These are phyloP conservation scores for Dactylonectria macrodidyma DNA, from an alignment of 2,329 filamentous ascomycete species.

Conservation along the genomic window DNA sequence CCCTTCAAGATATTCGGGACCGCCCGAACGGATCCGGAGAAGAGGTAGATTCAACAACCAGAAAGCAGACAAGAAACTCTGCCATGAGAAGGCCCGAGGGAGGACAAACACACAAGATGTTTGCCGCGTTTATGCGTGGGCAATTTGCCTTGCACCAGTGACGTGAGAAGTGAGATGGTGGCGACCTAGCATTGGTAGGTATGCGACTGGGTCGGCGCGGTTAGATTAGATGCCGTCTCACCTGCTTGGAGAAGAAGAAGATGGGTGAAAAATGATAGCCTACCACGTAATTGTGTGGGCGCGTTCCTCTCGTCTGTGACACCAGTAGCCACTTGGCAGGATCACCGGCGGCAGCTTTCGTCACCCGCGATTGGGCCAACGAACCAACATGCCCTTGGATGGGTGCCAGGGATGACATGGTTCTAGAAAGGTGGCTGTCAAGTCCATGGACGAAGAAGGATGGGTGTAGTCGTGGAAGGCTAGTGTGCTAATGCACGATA, in stretches of 20 bases:
- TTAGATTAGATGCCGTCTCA: not conserved
- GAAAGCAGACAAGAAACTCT: conserved; percentile 28
- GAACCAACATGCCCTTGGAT: conserved; percentile 5
- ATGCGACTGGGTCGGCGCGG: not conserved
- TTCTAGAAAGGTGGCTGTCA: conserved; percentile 42
- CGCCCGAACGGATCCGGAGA: conserved; percentile 41
- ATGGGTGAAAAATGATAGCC: not conserved
- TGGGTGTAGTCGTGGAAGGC: conserved; percentile 25
- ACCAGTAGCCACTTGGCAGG: not conserved
- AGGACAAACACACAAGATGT: conserved; percentile 12
- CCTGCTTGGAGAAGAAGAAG: not conserved
- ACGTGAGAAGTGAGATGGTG: not conserved
- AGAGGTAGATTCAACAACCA: conserved; percentile 39
- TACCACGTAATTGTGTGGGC: not conserved
- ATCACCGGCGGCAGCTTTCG: conserved; percentile 6
- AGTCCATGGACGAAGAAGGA: conserved; percentile 1
- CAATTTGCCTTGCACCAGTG: not conserved
- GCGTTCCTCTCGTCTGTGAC: conserved; percentile 1
- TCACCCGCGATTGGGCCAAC: conserved; percentile 11
- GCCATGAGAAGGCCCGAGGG: conserved; percentile 31
- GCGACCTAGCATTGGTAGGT: not conserved
- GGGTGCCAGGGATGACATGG: conserved; percentile 16
- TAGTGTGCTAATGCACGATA: conserved; percentile 21
- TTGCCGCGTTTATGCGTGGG: conserved; percentile 2
- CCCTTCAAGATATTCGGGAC: conserved; percentile 41